Evolutionary conservation across 176 grass and related monocot genomes (phyloP).

Genomic region (Panicum miliaceum): DNA sequence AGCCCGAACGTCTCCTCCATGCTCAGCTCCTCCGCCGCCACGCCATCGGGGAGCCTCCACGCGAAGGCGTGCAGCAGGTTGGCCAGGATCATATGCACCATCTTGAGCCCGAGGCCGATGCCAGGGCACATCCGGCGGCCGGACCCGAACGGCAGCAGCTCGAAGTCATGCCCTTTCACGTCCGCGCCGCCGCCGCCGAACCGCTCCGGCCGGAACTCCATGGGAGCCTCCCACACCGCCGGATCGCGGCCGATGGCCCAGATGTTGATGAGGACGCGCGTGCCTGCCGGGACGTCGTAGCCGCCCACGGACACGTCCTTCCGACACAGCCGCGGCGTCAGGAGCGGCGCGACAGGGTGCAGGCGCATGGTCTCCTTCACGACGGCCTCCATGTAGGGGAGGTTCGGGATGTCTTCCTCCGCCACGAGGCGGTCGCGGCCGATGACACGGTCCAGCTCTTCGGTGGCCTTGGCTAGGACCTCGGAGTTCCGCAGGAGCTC

Average conservation of each 20-base stretch:
- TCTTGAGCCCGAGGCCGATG: neutral
- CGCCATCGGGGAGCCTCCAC: conserved; percentile 22
- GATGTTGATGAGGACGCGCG: conserved; percentile 49
- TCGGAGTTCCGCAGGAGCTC: conserved; percentile 54
- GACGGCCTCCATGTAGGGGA: conserved; percentile 55
- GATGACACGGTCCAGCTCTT: conserved; percentile 55
- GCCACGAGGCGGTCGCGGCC: conserved; percentile 40
- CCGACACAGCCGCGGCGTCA: conserved; percentile 43
- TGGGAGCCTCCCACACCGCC: conserved; percentile 35
- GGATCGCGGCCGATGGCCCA: conserved; percentile 67
- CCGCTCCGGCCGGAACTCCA: conserved; percentile 62
- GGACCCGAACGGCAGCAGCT: conserved; percentile 8
- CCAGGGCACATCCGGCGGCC: conserved; percentile 6
- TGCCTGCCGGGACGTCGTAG: conserved; percentile 52
- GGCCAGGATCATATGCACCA: neutral
- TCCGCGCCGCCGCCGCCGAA: conserved; percentile 29
- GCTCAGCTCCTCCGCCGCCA: conserved; percentile 9
- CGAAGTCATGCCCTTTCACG: neutral
- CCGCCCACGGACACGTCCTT: conserved; percentile 38
- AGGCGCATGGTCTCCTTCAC: conserved; percentile 66
- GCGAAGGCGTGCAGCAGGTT: conserved; percentile 18
- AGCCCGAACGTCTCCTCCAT: conserved; percentile 17
- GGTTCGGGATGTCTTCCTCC: conserved; percentile 47
- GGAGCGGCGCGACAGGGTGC: conserved; percentile 55
- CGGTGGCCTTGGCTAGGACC: conserved; percentile 49